Base-by-base conservation (phyloP, 2,329 filamentous ascomycete species). In the Diplodia intermedia region DNA sequence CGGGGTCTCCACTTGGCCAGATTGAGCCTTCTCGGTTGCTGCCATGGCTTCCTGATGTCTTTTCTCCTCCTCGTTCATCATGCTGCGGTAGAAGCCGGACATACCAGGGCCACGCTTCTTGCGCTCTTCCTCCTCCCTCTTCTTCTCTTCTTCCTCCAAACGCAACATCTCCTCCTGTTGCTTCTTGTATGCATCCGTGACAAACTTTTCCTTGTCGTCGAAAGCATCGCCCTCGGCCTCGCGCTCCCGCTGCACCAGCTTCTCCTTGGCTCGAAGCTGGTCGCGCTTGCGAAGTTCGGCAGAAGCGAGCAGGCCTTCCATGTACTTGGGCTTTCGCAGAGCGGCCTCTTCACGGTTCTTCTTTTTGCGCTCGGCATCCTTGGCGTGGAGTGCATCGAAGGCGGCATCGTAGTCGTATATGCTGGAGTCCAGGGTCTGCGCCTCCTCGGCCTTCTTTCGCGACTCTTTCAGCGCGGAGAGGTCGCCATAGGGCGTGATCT, bases 331-430 rank as follows among this genome's bases (percentile, higher is more conserved):
- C 72, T 88, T 88, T 50, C 88, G 84, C 73, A 90, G 86, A 2
- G 82, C 79, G 4, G 86, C 85, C 65, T 85, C 85, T 66, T 82
- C 82, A 54, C 83, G 82, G 56, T 82, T 82, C 7, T 84, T 84
- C 4, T 82, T 82, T 69, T 85, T 85, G 72, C 87, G 86, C 69
- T 88, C 85, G 18, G 88, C 86, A 3, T 76, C 75, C 15, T 79
- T 76, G 1, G 82, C 81, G 71, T 92, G 90, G 50, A 94, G 83
- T 0, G 90, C 90, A 73, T 94, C 91, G 80, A 93, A 94, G 26
- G 92, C 91, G 1, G 86, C 86, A 77, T 96, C 92, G 81, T 95
- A 96, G 80, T 95, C 92, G 82, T 94, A 95, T 72, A 95, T 89
- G 60, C 88, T 89, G 1, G 91, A 82, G 73, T 95, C 92, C 9